Evolutionary conservation across 352 stramenopile genomes (phyloP).

Genomic region (Salisapilia sapeloensis): DNA sequence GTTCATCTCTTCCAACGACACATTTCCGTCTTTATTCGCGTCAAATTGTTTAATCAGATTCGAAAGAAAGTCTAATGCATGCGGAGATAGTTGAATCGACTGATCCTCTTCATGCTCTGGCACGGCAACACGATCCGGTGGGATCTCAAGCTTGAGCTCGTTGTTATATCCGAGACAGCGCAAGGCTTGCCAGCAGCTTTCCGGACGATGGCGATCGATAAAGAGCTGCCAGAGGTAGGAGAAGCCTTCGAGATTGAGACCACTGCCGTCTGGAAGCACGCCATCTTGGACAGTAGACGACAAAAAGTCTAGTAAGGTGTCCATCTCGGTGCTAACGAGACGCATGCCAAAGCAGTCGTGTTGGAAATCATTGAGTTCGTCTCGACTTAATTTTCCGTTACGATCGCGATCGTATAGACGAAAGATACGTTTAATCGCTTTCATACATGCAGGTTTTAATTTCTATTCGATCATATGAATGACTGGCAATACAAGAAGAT

Average conservation of each 20-base stretch:
- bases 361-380: constrained; percentile 82
- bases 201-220: constrained; percentile 78
- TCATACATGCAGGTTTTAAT: constrained; percentile 65
- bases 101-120: constrained; percentile 44
- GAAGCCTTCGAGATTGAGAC: constrained; percentile 63
- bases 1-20: constrained; percentile 46
- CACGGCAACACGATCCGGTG: constrained; percentile 34
- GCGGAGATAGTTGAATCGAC: constrained; percentile 53
- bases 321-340: constrained; percentile 62
- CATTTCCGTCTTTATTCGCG: constrained; percentile 59
- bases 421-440: constrained; percentile 78
- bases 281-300: constrained; percentile 39
- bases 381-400: constrained; percentile 60
- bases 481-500: too few relatives aligned
- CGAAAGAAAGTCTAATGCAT: constrained; percentile 50
- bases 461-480: too few relatives aligned
- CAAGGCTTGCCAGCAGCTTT: constrained; percentile 78
- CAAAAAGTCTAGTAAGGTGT: constrained; percentile 76
- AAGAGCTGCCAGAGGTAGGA: constrained; percentile 76
- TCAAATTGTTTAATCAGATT: constrained; percentile 73
- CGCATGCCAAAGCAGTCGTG: constrained; percentile 76
- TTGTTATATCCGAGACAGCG: constrained; percentile 73
- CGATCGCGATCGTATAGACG: constrained; percentile 72
- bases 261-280: constrained; percentile 42
- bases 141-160: constrained; percentile 59